Conservation (phyloP, 129 eudicot species). For the Tagetes erecta region DNA sequence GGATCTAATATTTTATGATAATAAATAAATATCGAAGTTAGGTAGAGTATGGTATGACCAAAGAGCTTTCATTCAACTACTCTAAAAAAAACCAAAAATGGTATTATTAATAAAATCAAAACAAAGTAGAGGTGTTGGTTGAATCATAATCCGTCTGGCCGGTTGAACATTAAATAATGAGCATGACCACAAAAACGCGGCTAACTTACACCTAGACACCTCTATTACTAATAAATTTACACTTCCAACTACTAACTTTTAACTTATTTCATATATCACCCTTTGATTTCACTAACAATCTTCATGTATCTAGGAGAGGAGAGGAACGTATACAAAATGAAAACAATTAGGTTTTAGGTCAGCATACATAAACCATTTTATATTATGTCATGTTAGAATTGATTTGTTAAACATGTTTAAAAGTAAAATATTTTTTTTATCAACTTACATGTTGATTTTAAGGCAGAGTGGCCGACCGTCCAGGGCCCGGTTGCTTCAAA, state of each 20-base stretch:
- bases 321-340: too few species aligned
- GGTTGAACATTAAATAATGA: constrained; percentile 25
- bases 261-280: background rate
- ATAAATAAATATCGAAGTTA: constrained; percentile 18
- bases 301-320: background rate
- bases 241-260: background rate
- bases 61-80: constrained; percentile 23
- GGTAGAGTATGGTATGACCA: constrained; percentile 32
- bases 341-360: too few species aligned
- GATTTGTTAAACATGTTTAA: too few species aligned
- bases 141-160: constrained; percentile 38
- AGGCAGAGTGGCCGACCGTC: too few species aligned
- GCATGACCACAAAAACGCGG: constrained; percentile 19
- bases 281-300: background rate
- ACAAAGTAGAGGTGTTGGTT: constrained; percentile 15
- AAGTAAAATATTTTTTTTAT: too few species aligned
- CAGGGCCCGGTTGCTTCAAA: too few species aligned
- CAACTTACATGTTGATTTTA: too few species aligned
- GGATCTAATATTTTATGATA: background rate
- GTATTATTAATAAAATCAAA: background rate
- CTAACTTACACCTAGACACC: constrained; percentile 27
- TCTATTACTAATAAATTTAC: background rate
- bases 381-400: too few species aligned
- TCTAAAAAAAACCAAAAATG: constrained; percentile 21
- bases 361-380: too few species aligned